These are phyloP conservation scores for Trametes villosa DNA, from an alignment of 768 basidiomycete genomes.

Conservation along the genomic window DNA sequence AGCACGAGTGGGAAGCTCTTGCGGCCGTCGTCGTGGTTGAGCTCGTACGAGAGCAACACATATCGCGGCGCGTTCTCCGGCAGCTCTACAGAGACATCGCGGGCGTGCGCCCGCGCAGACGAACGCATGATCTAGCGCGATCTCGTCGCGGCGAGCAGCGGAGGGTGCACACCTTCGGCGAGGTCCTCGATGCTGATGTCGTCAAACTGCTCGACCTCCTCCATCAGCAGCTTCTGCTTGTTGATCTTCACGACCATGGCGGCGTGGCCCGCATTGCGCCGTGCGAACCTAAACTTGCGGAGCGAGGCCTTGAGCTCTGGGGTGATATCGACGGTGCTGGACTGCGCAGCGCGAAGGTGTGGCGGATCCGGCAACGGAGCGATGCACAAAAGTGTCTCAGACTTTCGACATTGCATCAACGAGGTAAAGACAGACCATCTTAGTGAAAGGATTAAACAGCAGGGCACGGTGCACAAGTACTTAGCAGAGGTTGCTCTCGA, in stretches of 20 bases:
- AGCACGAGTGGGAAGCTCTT: constrained; percentile 85
- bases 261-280: constrained; percentile 67
- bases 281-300: constrained; percentile 80
- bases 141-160: background rate
- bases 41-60: constrained; percentile 82
- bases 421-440: background rate
- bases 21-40: constrained; percentile 79
- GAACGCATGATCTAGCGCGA: constrained; percentile 12
- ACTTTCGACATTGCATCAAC: background rate
- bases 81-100: constrained; percentile 57
- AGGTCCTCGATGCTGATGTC: constrained; percentile 81
- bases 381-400: background rate
- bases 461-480: background rate
- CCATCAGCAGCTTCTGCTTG: constrained; percentile 79
- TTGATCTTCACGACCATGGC: constrained; percentile 92
- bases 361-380: background rate
- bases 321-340: constrained; percentile 85
- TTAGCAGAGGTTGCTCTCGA: background rate
- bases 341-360: constrained; percentile 41
- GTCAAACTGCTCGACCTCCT: constrained; percentile 81
- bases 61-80: constrained; percentile 89
- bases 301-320: constrained; percentile 75
- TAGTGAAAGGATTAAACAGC: background rate
- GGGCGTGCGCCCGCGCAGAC: background rate
- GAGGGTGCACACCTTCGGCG: constrained; percentile 66